These are phyloP conservation scores for Phaeomoniella chlamydospora DNA, from an alignment of 2,329 filamentous ascomycete species.

Conservation along the genomic window DNA sequence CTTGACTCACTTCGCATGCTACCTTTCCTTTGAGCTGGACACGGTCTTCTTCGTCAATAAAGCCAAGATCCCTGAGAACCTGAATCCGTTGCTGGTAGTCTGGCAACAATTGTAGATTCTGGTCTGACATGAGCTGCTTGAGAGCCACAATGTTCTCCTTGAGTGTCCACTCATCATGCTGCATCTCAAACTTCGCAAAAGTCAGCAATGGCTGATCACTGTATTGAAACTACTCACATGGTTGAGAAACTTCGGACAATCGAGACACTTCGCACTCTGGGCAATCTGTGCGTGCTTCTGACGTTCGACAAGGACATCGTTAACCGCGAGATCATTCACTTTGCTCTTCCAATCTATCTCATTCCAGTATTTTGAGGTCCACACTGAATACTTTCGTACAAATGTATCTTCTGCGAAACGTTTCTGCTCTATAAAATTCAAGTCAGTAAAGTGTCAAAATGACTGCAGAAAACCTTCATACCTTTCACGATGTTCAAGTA, in stretches of 20 bases:
- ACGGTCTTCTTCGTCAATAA: constrained; percentile 73
- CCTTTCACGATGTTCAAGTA: constrained; percentile 35
- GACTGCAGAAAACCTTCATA: constrained; percentile 13
- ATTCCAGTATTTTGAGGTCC: constrained; percentile 63
- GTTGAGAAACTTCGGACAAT: constrained; percentile 69
- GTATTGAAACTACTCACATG: constrained; percentile 50
- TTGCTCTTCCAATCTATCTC: constrained; percentile 63
- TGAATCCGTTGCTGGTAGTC: constrained; percentile 93
- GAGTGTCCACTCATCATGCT: constrained; percentile 92
- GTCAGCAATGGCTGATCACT: constrained; percentile 9
- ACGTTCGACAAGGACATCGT: constrained; percentile 65
- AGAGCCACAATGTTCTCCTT: constrained; percentile 83
- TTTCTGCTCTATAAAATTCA: constrained; percentile 17
- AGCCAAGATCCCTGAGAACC: constrained; percentile 80
- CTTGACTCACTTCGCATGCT: constrained; percentile 57
- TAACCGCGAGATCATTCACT: constrained; percentile 68
- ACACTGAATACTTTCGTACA: constrained; percentile 53
- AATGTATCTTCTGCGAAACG: constrained; percentile 55
- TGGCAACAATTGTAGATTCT: constrained; percentile 86
- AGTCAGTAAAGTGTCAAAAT: constrained; percentile 3
- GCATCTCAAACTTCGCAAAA: constrained; percentile 64
- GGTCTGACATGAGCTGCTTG: constrained; percentile 81
- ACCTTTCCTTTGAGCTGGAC: constrained; percentile 97
- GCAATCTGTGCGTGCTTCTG: constrained; percentile 47
- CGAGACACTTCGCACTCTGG: constrained; percentile 49